These are phyloP conservation scores for Hypoxylon sp. DNA, from an alignment of 2,329 filamentous ascomycete genomes.

Conservation along the genomic window DNA sequence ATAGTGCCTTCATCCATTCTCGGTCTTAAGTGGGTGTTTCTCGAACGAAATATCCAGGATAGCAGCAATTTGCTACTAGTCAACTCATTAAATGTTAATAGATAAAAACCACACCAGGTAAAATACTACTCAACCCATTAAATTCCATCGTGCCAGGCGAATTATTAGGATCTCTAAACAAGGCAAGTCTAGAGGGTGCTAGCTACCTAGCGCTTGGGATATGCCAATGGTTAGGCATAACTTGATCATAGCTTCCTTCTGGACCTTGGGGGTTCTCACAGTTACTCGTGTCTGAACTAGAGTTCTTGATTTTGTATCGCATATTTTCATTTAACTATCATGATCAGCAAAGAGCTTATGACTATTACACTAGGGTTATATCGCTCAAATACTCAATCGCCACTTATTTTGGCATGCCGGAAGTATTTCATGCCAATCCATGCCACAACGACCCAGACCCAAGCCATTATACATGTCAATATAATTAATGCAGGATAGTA, in stretches of 20 bases:
- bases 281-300: background rate
- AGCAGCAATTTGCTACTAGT: background rate
- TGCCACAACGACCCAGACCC: constrained; percentile 97
- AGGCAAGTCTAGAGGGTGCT: background rate
- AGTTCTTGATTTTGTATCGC: background rate
- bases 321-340: constrained; percentile 21
- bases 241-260: background rate
- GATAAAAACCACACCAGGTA: background rate
- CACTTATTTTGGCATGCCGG: constrained; percentile 90
- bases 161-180: background rate
- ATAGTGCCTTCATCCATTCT: background rate
- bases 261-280: background rate
- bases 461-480: constrained; percentile 93
- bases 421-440: constrained; percentile 99
- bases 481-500: constrained; percentile 97
- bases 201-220: no score
- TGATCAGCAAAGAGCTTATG: constrained; percentile 5
- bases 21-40: background rate
- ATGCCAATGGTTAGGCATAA: background rate
- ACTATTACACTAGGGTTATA: background rate
- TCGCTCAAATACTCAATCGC: constrained; percentile 59
- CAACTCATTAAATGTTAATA: background rate
- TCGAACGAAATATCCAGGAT: background rate
- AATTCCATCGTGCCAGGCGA: no score
- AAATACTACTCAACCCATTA: no score